These are phyloP conservation scores for Phytophthora sojae DNA, from an alignment of 352 stramenopile species.

Conservation along the genomic window DNA sequence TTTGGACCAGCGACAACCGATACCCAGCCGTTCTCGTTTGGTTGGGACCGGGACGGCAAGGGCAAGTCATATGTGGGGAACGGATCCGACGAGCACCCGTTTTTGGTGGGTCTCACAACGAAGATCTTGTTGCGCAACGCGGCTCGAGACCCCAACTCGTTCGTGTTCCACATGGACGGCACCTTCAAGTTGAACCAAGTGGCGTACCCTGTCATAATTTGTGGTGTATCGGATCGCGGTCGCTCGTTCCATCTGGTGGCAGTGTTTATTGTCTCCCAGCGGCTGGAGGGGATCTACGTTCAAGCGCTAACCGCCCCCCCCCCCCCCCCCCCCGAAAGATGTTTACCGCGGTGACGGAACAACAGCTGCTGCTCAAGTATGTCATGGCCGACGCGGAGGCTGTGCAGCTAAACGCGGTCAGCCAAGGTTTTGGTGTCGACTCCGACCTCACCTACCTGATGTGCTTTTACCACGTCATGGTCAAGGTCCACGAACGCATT, in stretches of 20 bases:
- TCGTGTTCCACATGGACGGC: conserved; percentile 23
- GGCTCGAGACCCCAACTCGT: conserved; percentile 1
- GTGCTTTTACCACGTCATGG: conserved; percentile 31
- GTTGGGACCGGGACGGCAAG: no score
- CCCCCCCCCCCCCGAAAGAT: neutral
- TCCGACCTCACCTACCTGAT: conserved; percentile 21
- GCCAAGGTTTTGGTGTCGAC: conserved; percentile 7
- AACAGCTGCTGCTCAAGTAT: conserved; percentile 4
- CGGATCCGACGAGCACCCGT: neutral
- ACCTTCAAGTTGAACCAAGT: conserved; percentile 29
- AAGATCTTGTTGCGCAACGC: neutral
- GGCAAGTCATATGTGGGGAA: no score
- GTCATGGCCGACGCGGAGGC: conserved; percentile 20
- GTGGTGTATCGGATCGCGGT: neutral
- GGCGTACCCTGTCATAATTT: conserved; percentile 22
- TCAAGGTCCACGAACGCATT: conserved; percentile 7
- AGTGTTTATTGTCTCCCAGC: conserved; percentile 24
- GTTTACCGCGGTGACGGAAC: neutral
- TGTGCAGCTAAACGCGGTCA: conserved; percentile 19
- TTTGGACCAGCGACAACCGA: neutral
- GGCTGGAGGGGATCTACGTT: neutral
- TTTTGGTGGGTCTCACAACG: neutral
- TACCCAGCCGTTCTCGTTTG: neutral
- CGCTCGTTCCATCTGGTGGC: conserved; percentile 15
- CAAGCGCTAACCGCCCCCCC: neutral